Conservation (phyloP, 1,284 basidiomycete species). For the Jaminaea rosea region DNA sequence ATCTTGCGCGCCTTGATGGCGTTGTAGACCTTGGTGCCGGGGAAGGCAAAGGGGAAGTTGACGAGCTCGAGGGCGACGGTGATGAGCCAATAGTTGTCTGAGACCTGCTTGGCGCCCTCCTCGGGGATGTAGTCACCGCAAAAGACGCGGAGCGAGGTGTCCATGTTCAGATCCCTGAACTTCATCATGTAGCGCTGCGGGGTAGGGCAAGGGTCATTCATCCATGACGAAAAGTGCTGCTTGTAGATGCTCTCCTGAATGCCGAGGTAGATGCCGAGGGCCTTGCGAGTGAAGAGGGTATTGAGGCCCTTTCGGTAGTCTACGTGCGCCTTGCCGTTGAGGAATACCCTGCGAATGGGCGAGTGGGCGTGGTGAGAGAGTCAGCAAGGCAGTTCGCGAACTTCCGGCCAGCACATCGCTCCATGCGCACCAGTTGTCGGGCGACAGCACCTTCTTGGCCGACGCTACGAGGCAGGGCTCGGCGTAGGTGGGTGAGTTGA, state of each 20-base stretch:
- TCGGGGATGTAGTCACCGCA: conserved; percentile 82
- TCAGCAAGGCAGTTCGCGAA: background rate
- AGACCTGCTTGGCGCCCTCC: conserved; percentile 68
- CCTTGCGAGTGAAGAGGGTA: conserved; percentile 84
- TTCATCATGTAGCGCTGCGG: conserved; percentile 65
- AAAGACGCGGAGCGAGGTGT: conserved; percentile 89
- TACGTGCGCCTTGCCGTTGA: conserved; percentile 84
- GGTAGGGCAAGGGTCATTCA: conserved; percentile 29
- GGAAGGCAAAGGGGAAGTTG: conserved; percentile 77
- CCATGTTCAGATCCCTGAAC: conserved; percentile 91
- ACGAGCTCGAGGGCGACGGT: conserved; percentile 91
- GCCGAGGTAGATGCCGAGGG: conserved; percentile 77
- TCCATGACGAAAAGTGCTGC: conserved; percentile 57
- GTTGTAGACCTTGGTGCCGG: conserved; percentile 87
- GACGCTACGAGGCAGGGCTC: conserved; percentile 82
- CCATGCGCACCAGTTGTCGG: conserved; percentile 70
- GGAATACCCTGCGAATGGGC: conserved; percentile 67
- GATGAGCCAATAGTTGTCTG: conserved; percentile 91
- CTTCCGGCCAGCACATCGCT: background rate
- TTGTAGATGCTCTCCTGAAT: conserved; percentile 81
- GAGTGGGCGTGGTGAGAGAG: background rate
- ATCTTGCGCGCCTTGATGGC: conserved; percentile 86
- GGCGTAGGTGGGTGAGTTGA: conserved; percentile 42
- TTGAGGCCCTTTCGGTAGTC: conserved; percentile 90
- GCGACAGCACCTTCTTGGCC: conserved; percentile 75